Conservation (phyloP, 257 asterid species). For the Handroanthus guayacan region DNA sequence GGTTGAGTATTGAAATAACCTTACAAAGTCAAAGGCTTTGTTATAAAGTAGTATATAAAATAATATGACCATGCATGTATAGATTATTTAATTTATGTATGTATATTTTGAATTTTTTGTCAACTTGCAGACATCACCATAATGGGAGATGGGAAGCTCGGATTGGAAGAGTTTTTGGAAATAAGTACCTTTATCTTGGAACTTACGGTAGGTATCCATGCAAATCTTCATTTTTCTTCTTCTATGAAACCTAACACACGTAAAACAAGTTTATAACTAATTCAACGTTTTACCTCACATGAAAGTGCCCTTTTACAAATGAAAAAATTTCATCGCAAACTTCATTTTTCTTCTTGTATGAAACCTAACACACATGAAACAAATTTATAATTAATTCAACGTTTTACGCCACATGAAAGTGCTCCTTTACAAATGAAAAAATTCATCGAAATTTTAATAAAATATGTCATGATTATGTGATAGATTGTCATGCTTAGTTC, state of each 20-base stretch:
- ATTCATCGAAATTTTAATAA: too few relatives aligned
- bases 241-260: not conserved
- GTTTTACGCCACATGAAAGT: too few relatives aligned
- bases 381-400: too few relatives aligned
- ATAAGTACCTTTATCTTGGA: slow-evolving; percentile 83
- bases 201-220: slow-evolving; percentile 63
- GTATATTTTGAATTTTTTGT: not conserved
- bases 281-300: too few relatives aligned
- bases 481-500: too few relatives aligned
- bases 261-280: not conserved
- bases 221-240: not conserved
- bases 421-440: too few relatives aligned
- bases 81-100: not conserved
- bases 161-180: slow-evolving; percentile 85
- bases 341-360: not conserved
- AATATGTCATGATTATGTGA: too few relatives aligned
- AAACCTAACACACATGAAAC: not conserved
- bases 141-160: slow-evolving; percentile 97
- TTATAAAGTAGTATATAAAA: not conserved
- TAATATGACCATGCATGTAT: not conserved
- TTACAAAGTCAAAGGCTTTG: not conserved
- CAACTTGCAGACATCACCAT: slow-evolving; percentile 71
- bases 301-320: too few relatives aligned
- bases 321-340: too few relatives aligned
- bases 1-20: not conserved